Evolutionary conservation across 2,329 filamentous ascomycete species (phyloP).

Genomic region (Trichophyton simii): DNA sequence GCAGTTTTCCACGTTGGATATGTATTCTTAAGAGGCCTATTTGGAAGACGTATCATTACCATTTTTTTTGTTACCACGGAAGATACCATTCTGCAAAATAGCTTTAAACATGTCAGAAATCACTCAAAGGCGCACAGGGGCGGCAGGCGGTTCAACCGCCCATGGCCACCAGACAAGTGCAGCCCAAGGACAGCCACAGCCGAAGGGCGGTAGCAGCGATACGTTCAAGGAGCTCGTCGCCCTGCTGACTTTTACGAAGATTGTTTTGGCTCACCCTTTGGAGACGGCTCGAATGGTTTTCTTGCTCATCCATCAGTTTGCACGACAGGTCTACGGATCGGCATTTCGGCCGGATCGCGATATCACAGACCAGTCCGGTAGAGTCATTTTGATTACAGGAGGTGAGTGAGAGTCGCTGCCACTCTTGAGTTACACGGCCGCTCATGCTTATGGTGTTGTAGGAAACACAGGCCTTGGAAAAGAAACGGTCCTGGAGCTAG

Average conservation of each 20-base stretch:
- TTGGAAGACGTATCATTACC: neutral
- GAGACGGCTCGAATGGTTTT: neutral
- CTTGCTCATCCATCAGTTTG: neutral
- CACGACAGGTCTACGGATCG: constrained; percentile 5
- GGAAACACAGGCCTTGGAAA: constrained; percentile 37
- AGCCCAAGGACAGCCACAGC: neutral
- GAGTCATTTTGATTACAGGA: constrained; percentile 41
- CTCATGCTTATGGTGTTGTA: neutral
- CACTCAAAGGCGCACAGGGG: neutral
- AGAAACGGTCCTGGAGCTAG: constrained; percentile 37
- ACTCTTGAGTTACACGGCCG: neutral
- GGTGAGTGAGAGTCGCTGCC: constrained; percentile 22
- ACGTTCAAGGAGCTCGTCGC: neutral
- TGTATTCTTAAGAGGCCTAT: neutral
- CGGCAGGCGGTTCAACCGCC: neutral
- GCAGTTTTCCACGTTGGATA: neutral
- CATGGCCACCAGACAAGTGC: neutral
- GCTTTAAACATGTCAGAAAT: neutral
- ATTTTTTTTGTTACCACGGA: neutral
- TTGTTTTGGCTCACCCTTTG: neutral
- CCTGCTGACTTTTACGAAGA: neutral
- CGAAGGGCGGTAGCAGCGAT: too few relatives aligned
- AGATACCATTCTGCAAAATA: neutral
- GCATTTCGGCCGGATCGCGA: constrained; percentile 33
- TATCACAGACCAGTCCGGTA: constrained; percentile 36